Evolutionary conservation across 2,329 filamentous ascomycete genomes (phyloP).

Genomic region (Epichloe sylvatica): DNA sequence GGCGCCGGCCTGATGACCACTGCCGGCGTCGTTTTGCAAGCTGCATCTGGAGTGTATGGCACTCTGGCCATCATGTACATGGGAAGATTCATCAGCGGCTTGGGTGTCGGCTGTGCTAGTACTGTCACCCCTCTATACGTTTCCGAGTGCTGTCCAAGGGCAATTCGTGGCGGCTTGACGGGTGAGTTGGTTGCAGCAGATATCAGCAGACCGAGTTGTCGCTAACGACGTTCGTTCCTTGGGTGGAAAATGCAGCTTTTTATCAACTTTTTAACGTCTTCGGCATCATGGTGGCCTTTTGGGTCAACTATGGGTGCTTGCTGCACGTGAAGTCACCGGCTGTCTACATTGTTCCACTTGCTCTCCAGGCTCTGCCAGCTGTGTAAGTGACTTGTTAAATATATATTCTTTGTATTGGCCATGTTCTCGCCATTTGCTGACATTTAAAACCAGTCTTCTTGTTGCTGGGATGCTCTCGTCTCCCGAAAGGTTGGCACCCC

Average conservation of each 20-base stretch:
- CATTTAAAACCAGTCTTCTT: conserved; percentile 25
- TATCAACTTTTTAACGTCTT: conserved; percentile 37
- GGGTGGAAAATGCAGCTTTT: conserved; percentile 19
- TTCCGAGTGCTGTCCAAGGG: conserved; percentile 35
- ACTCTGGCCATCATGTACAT: conserved; percentile 50
- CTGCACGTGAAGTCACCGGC: conserved; percentile 32
- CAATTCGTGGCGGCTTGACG: conserved; percentile 36
- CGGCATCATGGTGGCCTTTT: conserved; percentile 29
- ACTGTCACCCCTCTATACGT: conserved; percentile 31
- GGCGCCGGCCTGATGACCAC: conserved; percentile 41
- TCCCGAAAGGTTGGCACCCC: conserved; percentile 25
- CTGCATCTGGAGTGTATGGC: conserved; percentile 37
- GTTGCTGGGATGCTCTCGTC: conserved; percentile 47
- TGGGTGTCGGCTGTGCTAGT: conserved; percentile 37
- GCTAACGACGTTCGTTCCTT: neutral
- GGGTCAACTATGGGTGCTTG: conserved; percentile 40
- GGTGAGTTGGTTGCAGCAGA: conserved; percentile 13
- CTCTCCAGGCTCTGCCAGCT: conserved; percentile 51
- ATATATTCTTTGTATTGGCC: neutral
- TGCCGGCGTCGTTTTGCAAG: conserved; percentile 51
- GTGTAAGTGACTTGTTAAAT: conserved; percentile 20
- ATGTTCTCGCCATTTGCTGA: neutral
- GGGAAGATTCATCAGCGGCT: conserved; percentile 40
- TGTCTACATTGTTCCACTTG: conserved; percentile 47
- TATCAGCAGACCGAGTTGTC: neutral